Evolutionary conservation across 768 basidiomycete species (phyloP), one percentile per base, ranked within the genome.

Genomic region (Galerina sulciceps): DNA sequence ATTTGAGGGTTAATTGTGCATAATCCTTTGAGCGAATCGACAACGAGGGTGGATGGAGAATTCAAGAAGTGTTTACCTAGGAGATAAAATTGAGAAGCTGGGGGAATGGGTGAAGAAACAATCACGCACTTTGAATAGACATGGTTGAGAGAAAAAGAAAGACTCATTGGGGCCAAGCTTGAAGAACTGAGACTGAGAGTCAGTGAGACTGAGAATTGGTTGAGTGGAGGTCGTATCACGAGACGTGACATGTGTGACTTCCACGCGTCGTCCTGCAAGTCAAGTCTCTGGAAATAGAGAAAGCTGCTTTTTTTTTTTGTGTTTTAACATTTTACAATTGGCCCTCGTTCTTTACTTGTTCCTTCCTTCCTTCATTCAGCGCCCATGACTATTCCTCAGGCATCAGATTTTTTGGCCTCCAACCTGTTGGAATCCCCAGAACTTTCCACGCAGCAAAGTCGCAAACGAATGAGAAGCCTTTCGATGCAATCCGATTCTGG

Each of bases 21-120:
- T 20, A 94, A 76, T 3, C 93, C 94, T 57, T 79, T 74, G 41
- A 97, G 85, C 0, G 93, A 88, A 68, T 96, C 90, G 51, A 87
- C 70, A 20, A 94, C 94, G 40, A 96, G 82, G 2, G 85, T 77
- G 36, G 83, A 74, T 1, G 93, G 80, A 3, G 80, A 69, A 73
- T 95, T 94, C 60, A 91, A 62, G 61, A 97, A 85, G 76, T 97
- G 95, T 67, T 96, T 95, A 58, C 73, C 76, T 78, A 34, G 14
- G 5, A 49, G 23, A 53, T 58, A 6, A 18, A 50, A 13, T 11
- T 57, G 14, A 49, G 23, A 50, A 35, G 36, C 13, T 14, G 51
- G 41, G 13, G 47, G 45, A 37, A n/a, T 6, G 11, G 31, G 22
- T 10, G 31, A 35, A n/a, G 22, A 22, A 22, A 18, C 10, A 20